Conservation (phyloP, 2,329 filamentous ascomycete genomes). For the Fusarium lyarnte region DNA sequence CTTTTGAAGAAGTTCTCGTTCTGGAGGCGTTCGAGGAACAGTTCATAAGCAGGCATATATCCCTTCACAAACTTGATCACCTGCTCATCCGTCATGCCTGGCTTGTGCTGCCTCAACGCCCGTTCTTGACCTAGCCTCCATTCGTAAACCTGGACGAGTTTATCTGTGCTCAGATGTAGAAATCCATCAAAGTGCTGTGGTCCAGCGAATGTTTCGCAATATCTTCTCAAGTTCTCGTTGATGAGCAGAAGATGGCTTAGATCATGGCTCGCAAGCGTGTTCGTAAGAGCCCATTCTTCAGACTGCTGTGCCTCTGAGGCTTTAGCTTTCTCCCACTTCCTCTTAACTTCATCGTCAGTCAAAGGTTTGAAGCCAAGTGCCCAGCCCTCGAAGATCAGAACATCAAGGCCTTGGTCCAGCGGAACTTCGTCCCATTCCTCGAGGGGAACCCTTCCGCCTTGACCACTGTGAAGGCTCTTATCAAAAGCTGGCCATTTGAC, state of each 20-base stretch:
- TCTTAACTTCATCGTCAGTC: constrained; percentile 4
- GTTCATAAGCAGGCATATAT: constrained; percentile 42
- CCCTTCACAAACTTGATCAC: constrained; percentile 38
- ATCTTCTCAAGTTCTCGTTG: constrained; percentile 37
- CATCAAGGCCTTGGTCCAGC: constrained; percentile 17
- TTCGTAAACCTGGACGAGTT: constrained; percentile 34
- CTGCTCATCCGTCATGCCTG: constrained; percentile 39
- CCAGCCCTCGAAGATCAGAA: constrained; percentile 42
- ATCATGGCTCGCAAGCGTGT: constrained; percentile 31
- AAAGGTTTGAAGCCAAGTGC: constrained; percentile 38
- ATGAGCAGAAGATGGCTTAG: constrained; percentile 32
- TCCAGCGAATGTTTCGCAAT: constrained; percentile 28
- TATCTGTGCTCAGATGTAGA: constrained; percentile 39
- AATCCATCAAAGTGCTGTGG: constrained; percentile 34
- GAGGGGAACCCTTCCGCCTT: constrained; percentile 30
- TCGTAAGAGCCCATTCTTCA: constrained; percentile 1
- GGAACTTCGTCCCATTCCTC: constrained; percentile 32
- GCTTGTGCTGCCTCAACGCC: constrained; percentile 30
- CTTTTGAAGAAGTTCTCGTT: constrained; percentile 25
- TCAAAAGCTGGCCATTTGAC: constrained; percentile 39
- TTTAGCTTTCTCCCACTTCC: constrained; percentile 32
- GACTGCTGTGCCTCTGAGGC: neutral
- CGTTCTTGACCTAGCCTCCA: constrained; percentile 37
- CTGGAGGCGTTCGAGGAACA: constrained; percentile 35
- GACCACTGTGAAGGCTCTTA: constrained; percentile 36